Percentiles rank a stretch among this genome's conserved stretches.
Conservation (phyloP, 805 yeast species). For the Metahyphopichia silvanorum region DNA sequence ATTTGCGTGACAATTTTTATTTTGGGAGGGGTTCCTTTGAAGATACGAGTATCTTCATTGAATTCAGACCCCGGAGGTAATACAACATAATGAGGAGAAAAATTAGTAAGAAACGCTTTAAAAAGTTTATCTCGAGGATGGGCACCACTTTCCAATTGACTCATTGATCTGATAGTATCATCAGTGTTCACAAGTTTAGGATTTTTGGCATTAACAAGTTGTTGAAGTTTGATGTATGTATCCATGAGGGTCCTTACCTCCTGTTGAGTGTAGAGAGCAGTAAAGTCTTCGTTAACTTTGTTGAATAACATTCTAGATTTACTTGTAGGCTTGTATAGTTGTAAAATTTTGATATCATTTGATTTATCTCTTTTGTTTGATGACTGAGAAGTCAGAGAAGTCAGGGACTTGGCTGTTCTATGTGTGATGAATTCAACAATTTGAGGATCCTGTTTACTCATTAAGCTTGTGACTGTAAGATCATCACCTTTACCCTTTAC, state of each 20-base stretch:
- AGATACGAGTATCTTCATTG: constrained; percentile 27
- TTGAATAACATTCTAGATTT: constrained; percentile 47
- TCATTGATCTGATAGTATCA: constrained; percentile 45
- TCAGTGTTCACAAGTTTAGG: constrained; percentile 57
- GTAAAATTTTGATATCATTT: constrained; percentile 26
- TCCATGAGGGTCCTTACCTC: constrained; percentile 55
- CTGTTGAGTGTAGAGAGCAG: constrained; percentile 44
- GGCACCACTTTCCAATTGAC: constrained; percentile 26
- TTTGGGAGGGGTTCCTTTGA: constrained; percentile 66
- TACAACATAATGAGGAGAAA: constrained; percentile 49
- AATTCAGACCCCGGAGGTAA: constrained; percentile 40
- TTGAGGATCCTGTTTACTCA: constrained; percentile 43
- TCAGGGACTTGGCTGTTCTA: constrained; percentile 23
- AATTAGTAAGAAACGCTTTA: constrained; percentile 43
- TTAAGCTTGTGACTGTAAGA: constrained; percentile 51
- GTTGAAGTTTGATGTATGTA: constrained; percentile 51
- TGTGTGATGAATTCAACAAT: constrained; percentile 67
- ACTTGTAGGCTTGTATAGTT: constrained; percentile 56
- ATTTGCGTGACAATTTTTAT: constrained; percentile 67
- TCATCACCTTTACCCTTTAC: constrained; percentile 87
- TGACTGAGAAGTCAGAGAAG: constrained; percentile 13
- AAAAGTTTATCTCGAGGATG: constrained; percentile 44
- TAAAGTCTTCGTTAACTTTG: constrained; percentile 32
- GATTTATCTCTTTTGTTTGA: constrained; percentile 20
- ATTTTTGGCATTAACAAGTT: constrained; percentile 49